A percentile compares a stretch with the other conserved stretches of the same genome.
Evolutionary conservation across 2,329 filamentous ascomycete species (phyloP).

Genomic region (Paracamarosporium sp.): DNA sequence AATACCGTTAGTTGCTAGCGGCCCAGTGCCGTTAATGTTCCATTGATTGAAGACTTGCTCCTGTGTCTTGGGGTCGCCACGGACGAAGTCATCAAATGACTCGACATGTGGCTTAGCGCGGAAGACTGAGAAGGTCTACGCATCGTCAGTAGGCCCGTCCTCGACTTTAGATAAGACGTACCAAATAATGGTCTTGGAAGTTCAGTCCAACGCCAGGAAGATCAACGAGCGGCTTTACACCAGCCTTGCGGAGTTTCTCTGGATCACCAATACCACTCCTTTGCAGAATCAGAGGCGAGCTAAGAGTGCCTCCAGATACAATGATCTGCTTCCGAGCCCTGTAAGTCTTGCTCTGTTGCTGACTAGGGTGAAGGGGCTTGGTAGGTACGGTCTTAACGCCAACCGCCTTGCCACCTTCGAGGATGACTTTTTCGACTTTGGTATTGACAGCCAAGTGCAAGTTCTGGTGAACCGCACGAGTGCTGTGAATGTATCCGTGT

Average conservation of each 20-base stretch:
- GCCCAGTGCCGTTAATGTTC: slow-evolving; percentile 80
- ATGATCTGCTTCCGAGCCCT: slow-evolving; percentile 76
- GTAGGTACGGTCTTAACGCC: slow-evolving; percentile 74
- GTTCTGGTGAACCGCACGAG: slow-evolving; percentile 72
- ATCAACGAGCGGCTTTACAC: slow-evolving; percentile 73
- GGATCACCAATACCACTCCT: slow-evolving; percentile 77
- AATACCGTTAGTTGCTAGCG: slow-evolving; percentile 78
- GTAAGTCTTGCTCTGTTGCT: slow-evolving; percentile 64
- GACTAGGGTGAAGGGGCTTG: slow-evolving; percentile 68
- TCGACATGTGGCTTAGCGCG: slow-evolving; percentile 78
- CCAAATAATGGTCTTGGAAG: slow-evolving; percentile 74
- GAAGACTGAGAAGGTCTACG: slow-evolving; percentile 68
- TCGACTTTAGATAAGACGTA: slow-evolving; percentile 1
- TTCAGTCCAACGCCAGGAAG: slow-evolving; percentile 77
- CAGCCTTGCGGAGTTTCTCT: slow-evolving; percentile 71
- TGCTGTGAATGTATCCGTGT: slow-evolving; percentile 79
- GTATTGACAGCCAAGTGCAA: slow-evolving; percentile 77
- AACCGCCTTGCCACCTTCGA: slow-evolving; percentile 74
- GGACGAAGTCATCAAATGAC: slow-evolving; percentile 80
- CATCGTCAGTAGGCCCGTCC: slow-evolving; percentile 2
- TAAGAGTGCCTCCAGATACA: slow-evolving; percentile 74
- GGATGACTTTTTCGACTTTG: slow-evolving; percentile 78
- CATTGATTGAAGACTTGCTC: slow-evolving; percentile 78
- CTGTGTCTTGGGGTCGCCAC: slow-evolving; percentile 75
- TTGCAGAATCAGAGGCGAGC: slow-evolving; percentile 77